Base-by-base conservation (phyloP, 371 early-diverging fungal species). In the Phascolomyces articulosus region DNA sequence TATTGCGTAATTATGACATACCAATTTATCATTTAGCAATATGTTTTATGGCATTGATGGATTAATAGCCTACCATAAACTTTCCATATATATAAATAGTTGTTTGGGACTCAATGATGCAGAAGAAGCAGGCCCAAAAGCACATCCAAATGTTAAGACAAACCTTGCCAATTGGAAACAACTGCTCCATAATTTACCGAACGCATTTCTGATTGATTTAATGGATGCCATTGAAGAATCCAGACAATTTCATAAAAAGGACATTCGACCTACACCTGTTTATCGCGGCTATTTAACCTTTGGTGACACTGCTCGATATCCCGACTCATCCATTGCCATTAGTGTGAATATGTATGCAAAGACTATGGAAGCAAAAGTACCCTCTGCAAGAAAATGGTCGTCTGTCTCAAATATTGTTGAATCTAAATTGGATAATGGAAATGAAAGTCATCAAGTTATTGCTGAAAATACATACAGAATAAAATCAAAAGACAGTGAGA, bases 321-420 rank as follows among this genome's bases (percentile, higher is more conserved):
- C 74, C 1, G 75, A 75, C 7, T 47, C 75, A 8, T 58, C 82
- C 2, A 51, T 91, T 15, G 47, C 77, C 0, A 85, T 92, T 31
- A 79, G 77, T 16, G 77, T 91, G 3, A 71, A 71, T 10, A 87
- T 86, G 73, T 92, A 83, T 69, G 65, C 81, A 15, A 80, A 85
- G 4, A 85, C 90, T 0, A 83, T 70, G 55, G 77, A 77, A 41
- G 65, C 71, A 8, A 85, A 79, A 47, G 53, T 81, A 4, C 86
- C 86, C 4, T 72, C 79, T 1, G 72, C 84, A 28, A 88, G 83
- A 55, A 90, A 91, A 66, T 88, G 77, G 62, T 90, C 91, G 0
- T 58, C 72, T 0, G 53, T 88, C 7, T 85, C 90, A 16, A 80
- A 85, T 29, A 40, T 51, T 26, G 60, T 62, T 0, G 71, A 62